A percentile compares a stretch with the other conserved stretches of the same genome.
These are phyloP conservation scores for Arthrinium puccinioides DNA, from an alignment of 2,329 filamentous ascomycete species.

Conservation along the genomic window DNA sequence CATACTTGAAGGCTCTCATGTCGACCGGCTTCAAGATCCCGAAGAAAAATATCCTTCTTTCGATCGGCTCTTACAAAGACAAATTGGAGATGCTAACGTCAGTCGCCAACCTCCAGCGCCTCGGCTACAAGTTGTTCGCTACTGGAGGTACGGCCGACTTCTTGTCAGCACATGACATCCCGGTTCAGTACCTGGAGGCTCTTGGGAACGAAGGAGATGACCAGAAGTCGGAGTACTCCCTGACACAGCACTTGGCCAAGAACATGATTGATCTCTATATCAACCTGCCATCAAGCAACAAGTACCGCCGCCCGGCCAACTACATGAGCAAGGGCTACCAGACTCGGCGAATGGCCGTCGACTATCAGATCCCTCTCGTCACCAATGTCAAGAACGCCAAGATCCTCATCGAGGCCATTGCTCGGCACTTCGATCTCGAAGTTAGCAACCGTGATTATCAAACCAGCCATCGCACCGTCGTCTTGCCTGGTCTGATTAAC, in stretches of 20 bases:
- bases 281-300: conserved; percentile 98
- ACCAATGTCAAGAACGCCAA: conserved; percentile 99
- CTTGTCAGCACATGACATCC: conserved; percentile 84
- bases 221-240: conserved; percentile 91
- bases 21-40: conserved; percentile 95
- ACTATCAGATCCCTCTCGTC: conserved; percentile 91
- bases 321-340: conserved; percentile 98
- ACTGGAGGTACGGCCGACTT: conserved; percentile 96
- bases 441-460: conserved; percentile 83
- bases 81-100: conserved; percentile 96
- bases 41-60: conserved; percentile 90
- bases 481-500: conserved; percentile 70
- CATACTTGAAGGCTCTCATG: conserved; percentile 91
- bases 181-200: conserved; percentile 89
- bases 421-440: conserved; percentile 78
- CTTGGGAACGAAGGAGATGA: conserved; percentile 71
- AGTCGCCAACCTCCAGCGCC: conserved; percentile 77
- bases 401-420: conserved; percentile 89
- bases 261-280: conserved; percentile 99
- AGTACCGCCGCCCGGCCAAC: conserved; percentile 91
- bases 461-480: conserved; percentile 73
- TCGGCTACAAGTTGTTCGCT: conserved; percentile 93
- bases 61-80: conserved; percentile 95
- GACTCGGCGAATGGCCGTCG: conserved; percentile 94
- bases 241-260: conserved; percentile 93